Base-by-base conservation (phyloP, 805 yeast genomes). In the Lipomyces starkeyi region DNA sequence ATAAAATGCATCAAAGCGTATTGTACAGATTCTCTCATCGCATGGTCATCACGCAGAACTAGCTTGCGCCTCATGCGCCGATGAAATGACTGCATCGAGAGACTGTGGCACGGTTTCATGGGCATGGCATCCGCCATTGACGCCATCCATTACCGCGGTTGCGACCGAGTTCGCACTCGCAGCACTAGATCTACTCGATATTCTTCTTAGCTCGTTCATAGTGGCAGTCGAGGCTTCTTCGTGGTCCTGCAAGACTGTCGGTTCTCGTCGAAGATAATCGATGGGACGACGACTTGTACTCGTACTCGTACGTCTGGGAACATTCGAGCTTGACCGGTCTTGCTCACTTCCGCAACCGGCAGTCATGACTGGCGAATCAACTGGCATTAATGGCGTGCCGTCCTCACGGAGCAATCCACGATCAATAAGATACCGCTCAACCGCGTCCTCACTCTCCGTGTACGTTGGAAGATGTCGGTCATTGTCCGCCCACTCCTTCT, bases 401-500 rank as follows among this genome's bases (percentile, higher is more conserved):
- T 69, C 72, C 35, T 64, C 66, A 5, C 60, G 9, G 32, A 69
- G 58, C 47, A 69, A 52, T 13, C 72, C 72, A 29, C 72, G 65
- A 29, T 67, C 72, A 54, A 69, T 68, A 58, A 69, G 59, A 56
- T 64, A 67, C 58, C 71, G 59, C 64, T 67, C 72, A 40, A 69
- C 72, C 58, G 72, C 72, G 40, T 68, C 64, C 49, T 69, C 72
- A 29, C 68, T 61, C 63, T 69, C 72, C 20, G 35, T 63, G 43
- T 69, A 69, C 20, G 71, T 57, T n/a, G 72, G 72, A 43, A 69
- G 55, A 22, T 52, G 68, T 22, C 67, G 57, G 47, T 66, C 73
- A 49, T 69, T 69, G 43, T 55, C 68, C 52, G 58, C 71, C 70
- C 73, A 69, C n/a, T 67, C 73, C 37, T 68, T 65, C 55, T 65